Percentiles rank a stretch among this genome's conserved stretches.
These are phyloP conservation scores for Pueraria montana DNA, from an alignment of 306 rosid genomes.

Conservation along the genomic window DNA sequence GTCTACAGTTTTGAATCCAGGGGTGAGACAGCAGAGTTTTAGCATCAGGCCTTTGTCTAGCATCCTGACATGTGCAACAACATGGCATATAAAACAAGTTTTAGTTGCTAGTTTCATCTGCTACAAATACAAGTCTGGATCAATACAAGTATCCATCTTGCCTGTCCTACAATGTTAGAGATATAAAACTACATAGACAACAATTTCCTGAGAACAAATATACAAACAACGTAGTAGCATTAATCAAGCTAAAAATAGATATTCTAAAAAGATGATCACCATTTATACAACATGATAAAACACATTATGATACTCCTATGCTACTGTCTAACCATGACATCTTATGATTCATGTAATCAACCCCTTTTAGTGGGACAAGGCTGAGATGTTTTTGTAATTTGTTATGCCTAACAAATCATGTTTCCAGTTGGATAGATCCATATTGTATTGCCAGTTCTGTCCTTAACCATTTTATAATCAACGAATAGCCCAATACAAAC, in stretches of 20 bases:
- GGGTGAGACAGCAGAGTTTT: slow-evolving; percentile 96
- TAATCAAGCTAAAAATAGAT: background rate
- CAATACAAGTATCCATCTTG: slow-evolving; percentile 36
- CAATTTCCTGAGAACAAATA: slow-evolving; percentile 12
- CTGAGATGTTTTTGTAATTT: background rate
- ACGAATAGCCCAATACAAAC: slow-evolving; percentile 7
- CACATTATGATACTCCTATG: background rate
- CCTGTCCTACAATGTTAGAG: slow-evolving; percentile 17
- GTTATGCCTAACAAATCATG: background rate
- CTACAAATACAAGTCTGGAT: slow-evolving; percentile 19
- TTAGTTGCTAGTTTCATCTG: slow-evolving; percentile 36
- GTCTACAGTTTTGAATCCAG: slow-evolving; percentile 90
- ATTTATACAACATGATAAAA: background rate
- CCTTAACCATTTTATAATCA: background rate
- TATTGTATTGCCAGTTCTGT: background rate
- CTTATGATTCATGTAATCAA: background rate
- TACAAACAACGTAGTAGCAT: slow-evolving; percentile 31
- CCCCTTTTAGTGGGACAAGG: background rate
- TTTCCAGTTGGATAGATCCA: slow-evolving; percentile 12
- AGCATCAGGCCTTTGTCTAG: slow-evolving; percentile 99
- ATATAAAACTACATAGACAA: slow-evolving; percentile 32
- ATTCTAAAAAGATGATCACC: background rate
- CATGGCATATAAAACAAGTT: slow-evolving; percentile 35
- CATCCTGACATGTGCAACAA: slow-evolving; percentile 77
- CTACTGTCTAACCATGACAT: background rate